These are phyloP conservation scores for Iberis pinnata DNA, from an alignment of 345 rosid genomes.

Conservation along the genomic window DNA sequence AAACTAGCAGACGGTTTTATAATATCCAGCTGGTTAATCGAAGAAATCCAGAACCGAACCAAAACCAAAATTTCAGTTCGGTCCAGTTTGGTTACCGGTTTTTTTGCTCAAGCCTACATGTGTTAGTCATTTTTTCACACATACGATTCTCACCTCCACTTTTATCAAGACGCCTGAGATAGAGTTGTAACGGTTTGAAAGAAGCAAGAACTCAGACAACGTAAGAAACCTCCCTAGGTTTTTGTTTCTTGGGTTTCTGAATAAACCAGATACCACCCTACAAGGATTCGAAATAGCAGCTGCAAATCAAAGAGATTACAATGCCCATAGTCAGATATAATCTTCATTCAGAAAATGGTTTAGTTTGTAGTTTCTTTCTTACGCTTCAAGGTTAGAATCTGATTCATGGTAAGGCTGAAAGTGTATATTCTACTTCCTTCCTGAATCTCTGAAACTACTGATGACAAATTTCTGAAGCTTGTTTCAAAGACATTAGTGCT, in stretches of 20 bases:
- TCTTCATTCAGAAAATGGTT: not conserved
- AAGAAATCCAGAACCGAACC: too few species aligned
- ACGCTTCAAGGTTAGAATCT: conserved; percentile 40
- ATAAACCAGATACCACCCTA: conserved; percentile 8
- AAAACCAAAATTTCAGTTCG: too few species aligned
- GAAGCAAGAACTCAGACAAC: conserved; percentile 51
- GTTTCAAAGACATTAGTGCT: conserved; percentile 29
- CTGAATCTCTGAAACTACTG: conserved; percentile 27
- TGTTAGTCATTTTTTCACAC: too few species aligned
- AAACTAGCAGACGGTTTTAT: too few species aligned
- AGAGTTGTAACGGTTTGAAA: conserved; percentile 51
- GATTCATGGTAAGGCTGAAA: conserved; percentile 37
- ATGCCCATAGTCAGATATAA: conserved; percentile 4
- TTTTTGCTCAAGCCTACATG: too few species aligned
- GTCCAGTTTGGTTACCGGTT: too few species aligned
- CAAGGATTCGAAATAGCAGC: conserved; percentile 51
- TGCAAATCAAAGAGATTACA: conserved; percentile 31
- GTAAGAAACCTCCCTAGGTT: conserved; percentile 42
- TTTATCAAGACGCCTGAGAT: conserved; percentile 65
- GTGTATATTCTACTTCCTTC: conserved; percentile 27
- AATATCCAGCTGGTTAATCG: too few species aligned
- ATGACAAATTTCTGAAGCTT: conserved; percentile 22
- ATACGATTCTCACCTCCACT: conserved; percentile 86
- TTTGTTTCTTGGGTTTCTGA: conserved; percentile 53
- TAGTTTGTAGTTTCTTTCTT: conserved; percentile 14